Conservation (phyloP, 1,284 basidiomycete genomes). For the Retiboletus fuscus region DNA sequence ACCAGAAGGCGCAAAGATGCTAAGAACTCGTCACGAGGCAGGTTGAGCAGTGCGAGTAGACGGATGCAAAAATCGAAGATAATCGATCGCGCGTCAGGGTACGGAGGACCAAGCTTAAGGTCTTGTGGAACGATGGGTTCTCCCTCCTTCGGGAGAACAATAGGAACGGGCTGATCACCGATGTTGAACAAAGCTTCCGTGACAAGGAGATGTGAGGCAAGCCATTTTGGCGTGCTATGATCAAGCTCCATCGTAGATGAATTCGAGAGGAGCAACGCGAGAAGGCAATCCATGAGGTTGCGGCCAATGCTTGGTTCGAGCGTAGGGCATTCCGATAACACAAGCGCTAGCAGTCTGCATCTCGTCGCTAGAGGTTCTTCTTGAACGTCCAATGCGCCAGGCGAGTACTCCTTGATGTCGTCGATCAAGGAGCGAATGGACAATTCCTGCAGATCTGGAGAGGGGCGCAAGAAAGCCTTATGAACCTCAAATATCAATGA, state of each 20-base stretch:
- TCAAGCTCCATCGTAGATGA: conserved; percentile 62
- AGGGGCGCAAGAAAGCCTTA: conserved; percentile 77
- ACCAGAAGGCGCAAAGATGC: conserved; percentile 85
- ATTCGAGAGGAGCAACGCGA: conserved; percentile 73
- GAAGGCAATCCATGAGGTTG: conserved; percentile 72
- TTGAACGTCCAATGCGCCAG: conserved; percentile 71
- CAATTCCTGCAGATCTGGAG: conserved; percentile 68
- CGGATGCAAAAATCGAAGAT: conserved; percentile 82
- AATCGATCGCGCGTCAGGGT: conserved; percentile 69
- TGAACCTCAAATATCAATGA: conserved; percentile 92
- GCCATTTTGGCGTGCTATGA: conserved; percentile 80
- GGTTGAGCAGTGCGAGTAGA: conserved; percentile 68
- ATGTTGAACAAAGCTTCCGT: conserved; percentile 84
- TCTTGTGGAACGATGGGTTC: conserved; percentile 67
- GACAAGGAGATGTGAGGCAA: conserved; percentile 84
- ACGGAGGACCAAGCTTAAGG: conserved; percentile 69
- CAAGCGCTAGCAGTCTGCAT: conserved; percentile 87
- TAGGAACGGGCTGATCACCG: conserved; percentile 75
- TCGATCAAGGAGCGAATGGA: conserved; percentile 76
- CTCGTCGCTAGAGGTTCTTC: conserved; percentile 84
- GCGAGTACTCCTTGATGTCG: conserved; percentile 78
- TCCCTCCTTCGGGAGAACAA: conserved; percentile 74
- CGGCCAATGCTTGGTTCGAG: conserved; percentile 63
- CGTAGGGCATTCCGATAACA: conserved; percentile 79
- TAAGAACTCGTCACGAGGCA: conserved; percentile 83